Evolutionary conservation across 176 grass and related monocot genomes (phyloP), one percentile per base, ranked within the genome.

Genomic region (Panicum miliaceum): DNA sequence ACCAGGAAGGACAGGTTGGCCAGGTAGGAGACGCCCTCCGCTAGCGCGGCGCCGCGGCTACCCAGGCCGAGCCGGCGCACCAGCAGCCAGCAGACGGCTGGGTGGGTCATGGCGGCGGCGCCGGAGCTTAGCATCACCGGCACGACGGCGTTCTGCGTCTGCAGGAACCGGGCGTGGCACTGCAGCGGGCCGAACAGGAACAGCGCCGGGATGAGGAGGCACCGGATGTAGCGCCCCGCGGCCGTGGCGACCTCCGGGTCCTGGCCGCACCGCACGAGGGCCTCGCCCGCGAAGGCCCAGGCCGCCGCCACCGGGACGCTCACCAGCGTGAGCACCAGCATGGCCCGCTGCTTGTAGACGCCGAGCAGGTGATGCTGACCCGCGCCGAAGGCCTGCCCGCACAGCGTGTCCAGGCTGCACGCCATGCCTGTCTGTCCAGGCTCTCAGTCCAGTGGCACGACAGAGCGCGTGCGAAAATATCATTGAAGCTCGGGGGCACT

Each of bases 321-420:
- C 40, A 45, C 36, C 18, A 81, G 15, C 3, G 84, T 51, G 37
- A 88, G 85, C 56, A 85, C 66, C 13, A 88, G 67, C 85, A 81
- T 85, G 12, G 85, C 85, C 8, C 81, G 65, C 74, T 91, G 89
- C 64, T 78, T 87, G 60, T 91, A 52, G 34, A 88, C 76, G 62
- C 89, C 89, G 11, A 91, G 41, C 54, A 78, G 50, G 29, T 73
- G 51, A 48, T 81, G 71, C 38, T 78, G 52, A 36, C 84, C 81
- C 1, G 89, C 89, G 9, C 89, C 89, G 36, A 64, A 85, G 6
- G 85, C 81, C 63, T 88, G 85, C 36, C n/a, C n/a, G n/a, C n/a
- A n/a, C n/a, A n/a, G n/a, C n/a, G n/a, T n/a, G n/a, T n/a, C n/a
- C n/a, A n/a, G 22, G 68, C 41, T 26, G 41, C 11, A 7, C 4